Evolutionary conservation across 2,329 filamentous ascomycete species (phyloP).

Genomic region (Monilinia laxa): DNA sequence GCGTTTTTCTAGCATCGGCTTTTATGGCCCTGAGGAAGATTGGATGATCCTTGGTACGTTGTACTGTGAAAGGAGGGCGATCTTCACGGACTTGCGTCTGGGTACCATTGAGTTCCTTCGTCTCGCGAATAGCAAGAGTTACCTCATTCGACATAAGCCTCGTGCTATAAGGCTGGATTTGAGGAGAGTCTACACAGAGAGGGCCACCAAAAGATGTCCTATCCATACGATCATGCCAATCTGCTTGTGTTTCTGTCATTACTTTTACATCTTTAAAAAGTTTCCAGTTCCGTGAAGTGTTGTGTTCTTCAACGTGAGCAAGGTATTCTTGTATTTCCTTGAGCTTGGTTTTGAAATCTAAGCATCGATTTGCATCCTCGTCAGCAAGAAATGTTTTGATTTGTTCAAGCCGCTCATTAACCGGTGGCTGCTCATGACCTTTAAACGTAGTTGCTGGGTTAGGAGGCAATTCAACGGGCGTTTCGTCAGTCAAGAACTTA

Average conservation of each 20-base stretch:
- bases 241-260: constrained; percentile 32
- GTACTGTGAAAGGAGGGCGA: constrained; percentile 32
- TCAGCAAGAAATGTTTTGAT: constrained; percentile 50
- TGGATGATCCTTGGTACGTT: constrained; percentile 27
- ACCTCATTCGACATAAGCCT: constrained; percentile 29
- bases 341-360: constrained; percentile 44
- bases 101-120: constrained; percentile 25
- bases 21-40: constrained; percentile 30
- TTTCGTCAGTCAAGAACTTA: constrained; percentile 5
- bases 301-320: constrained; percentile 18
- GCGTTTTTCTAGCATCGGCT: constrained; percentile 23
- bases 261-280: constrained; percentile 32
- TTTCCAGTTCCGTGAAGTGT: constrained; percentile 16
- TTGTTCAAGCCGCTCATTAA: constrained; percentile 40
- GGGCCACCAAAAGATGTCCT: constrained; percentile 13
- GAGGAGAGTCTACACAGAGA: constrained; percentile 17
- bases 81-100: constrained; percentile 31
- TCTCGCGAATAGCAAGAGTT: constrained; percentile 17
- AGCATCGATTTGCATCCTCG: constrained; percentile 47
- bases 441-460: constrained; percentile 24
- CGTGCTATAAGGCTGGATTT: constrained; percentile 27
- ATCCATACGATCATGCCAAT: constrained; percentile 28
- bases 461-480: neutral
- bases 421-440: constrained; percentile 40
- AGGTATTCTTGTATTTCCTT: constrained; percentile 36